Evolutionary conservation across 208 protist genomes (phyloP), one percentile per base, ranked within the genome.

Genomic region (Acanthamoeba healyi): DNA sequence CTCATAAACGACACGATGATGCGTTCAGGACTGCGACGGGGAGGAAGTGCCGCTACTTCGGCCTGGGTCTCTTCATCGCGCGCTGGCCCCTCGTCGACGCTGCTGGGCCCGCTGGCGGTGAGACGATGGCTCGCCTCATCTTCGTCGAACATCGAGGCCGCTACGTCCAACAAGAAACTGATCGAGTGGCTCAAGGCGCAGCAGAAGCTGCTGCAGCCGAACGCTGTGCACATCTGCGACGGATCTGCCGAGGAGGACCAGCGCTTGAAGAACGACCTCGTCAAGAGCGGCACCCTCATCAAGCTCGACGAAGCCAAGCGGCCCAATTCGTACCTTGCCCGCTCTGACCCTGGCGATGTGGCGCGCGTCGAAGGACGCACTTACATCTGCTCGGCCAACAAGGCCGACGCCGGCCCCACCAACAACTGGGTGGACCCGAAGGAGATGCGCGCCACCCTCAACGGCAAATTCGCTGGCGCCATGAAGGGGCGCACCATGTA

Each of bases 401-500:
- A 96, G 89, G 88, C 95, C n/a, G 95, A 98, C 72, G 96, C 97
- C 44, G 97, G 97, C 29, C 95, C 95, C 49, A 97, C 94, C 5
- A 98, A 98, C 77, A 96, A 98, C 49, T 97, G 96, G 96, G 51
- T 82, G 32, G 94, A 97, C 32, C 96, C 97, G 26, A 56, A 86
- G 14, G 94, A 97, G 26, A 97, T 98, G 97, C 86, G 82, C 44
- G 15, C 12, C 1, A 58, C n/a, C 12, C 82, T 98, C 40, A 89
- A 94, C 24, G 61, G 82, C 29, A 46, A 95, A 9, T 98, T 97
- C 61, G 58, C 24, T 9, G 94, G 94, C 5, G 61, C 61, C 22
- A 98, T 98, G 97, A 88, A 92, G 70, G 97, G 97, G 24, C 84
- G 97, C 54, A 98, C 97, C 15, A 96, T 98, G 96, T 98, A 97